Conservation (phyloP, 129 eudicot species). For the Artemisia tridentata region DNA sequence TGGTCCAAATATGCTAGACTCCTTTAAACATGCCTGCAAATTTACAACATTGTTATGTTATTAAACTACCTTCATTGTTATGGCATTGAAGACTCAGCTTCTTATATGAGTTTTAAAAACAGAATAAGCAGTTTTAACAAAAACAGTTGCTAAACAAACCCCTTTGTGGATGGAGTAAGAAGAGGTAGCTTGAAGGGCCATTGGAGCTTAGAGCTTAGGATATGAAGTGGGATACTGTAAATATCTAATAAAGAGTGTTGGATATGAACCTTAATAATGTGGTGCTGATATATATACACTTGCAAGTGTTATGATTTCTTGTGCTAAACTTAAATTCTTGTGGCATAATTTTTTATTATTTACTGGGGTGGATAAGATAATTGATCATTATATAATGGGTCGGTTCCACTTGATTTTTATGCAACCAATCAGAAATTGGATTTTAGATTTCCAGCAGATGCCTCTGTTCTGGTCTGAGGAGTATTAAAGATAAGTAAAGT, state of each 20-base stretch:
- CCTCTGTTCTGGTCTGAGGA: neutral
- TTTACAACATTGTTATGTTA: neutral
- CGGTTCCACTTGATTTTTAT: constrained; percentile 27
- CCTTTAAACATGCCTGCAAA: constrained; percentile 58
- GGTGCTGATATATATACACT: constrained; percentile 18
- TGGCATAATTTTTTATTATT: neutral
- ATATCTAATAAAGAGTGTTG: constrained; percentile 33
- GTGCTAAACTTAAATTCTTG: constrained; percentile 1
- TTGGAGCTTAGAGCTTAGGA: constrained; percentile 24
- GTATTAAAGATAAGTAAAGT: constrained; percentile 26
- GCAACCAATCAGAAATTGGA: constrained; percentile 49
- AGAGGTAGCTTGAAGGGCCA: constrained; percentile 82
- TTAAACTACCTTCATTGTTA: neutral
- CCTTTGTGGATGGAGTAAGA: constrained; percentile 49
- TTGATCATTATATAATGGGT: constrained; percentile 20
- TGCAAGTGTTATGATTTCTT: neutral
- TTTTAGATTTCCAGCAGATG: constrained; percentile 44
- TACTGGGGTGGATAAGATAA: constrained; percentile 55
- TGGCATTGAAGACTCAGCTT: neutral
- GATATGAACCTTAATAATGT: constrained; percentile 14
- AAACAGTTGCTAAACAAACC: constrained; percentile 19
- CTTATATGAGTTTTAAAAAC: neutral
- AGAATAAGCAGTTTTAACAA: neutral
- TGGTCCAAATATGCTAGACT: constrained; percentile 58
- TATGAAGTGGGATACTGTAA: constrained; percentile 1